phyloP scores from a whole-genome alignment of 306 rosid genomes.

The Cajanus cajan region DNA sequence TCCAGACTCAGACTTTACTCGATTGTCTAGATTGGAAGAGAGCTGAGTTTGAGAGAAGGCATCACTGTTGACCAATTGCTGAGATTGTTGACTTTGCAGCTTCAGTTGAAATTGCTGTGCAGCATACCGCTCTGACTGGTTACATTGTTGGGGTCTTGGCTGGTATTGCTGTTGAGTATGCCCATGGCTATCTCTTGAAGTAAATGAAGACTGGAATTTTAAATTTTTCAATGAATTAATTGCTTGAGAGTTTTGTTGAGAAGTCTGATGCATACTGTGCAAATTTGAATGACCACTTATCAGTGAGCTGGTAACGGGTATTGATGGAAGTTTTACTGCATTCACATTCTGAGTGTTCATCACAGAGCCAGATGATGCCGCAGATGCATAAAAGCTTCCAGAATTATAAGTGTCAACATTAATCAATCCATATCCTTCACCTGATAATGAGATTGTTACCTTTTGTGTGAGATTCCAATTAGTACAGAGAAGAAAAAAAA shows the following conservation, averaged over 20 bases:
- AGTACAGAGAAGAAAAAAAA: background rate
- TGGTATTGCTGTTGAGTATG: slow-evolving; percentile 72
- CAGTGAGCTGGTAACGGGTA: slow-evolving; percentile 60
- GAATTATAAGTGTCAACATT: slow-evolving; percentile 68
- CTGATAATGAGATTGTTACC: slow-evolving; percentile 47
- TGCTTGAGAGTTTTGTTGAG: slow-evolving; percentile 61
- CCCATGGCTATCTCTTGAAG: slow-evolving; percentile 61
- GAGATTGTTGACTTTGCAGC: slow-evolving; percentile 62
- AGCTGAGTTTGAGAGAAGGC: slow-evolving; percentile 63
- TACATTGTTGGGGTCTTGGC: slow-evolving; percentile 72
- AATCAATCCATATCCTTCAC: slow-evolving; percentile 76
- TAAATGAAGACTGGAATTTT: slow-evolving; percentile 60
- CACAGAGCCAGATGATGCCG: slow-evolving; percentile 71
- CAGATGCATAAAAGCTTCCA: slow-evolving; percentile 65
- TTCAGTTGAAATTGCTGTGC: slow-evolving; percentile 57
- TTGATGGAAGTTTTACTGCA: slow-evolving; percentile 59
- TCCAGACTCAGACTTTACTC: slow-evolving; percentile 68
- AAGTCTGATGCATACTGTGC: slow-evolving; percentile 60
- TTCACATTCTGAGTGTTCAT: slow-evolving; percentile 64
- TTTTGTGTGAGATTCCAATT: background rate
- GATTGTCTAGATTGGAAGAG: slow-evolving; percentile 55
- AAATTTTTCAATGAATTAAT: slow-evolving; percentile 72
- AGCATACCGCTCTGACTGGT: slow-evolving; percentile 60
- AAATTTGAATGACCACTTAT: slow-evolving; percentile 64
- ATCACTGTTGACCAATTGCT: slow-evolving; percentile 56